Conservation (phyloP, 1,139 yeast genomes). For the Kodamaea fungicola region DNA sequence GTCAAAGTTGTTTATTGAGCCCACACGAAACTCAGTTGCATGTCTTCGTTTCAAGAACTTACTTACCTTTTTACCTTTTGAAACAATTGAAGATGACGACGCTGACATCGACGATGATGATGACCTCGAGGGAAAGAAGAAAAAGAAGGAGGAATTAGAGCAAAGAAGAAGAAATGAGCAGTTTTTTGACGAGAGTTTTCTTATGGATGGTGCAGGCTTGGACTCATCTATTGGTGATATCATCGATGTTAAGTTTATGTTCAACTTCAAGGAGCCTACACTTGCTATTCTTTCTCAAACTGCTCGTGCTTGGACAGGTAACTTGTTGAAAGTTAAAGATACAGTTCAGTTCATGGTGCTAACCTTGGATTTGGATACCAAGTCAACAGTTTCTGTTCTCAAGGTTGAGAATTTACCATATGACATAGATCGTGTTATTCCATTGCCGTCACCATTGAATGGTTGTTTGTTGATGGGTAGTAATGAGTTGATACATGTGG, state of each 20-base stretch:
- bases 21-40: slow-evolving; percentile 54
- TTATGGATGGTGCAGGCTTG: slow-evolving; percentile 55
- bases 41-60: slow-evolving; percentile 68
- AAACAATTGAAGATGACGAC: slow-evolving; percentile 40
- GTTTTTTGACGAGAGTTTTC: slow-evolving; percentile 49
- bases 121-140: slow-evolving; percentile 7
- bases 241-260: slow-evolving; percentile 63
- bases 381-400: slow-evolving; percentile 64
- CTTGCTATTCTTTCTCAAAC: slow-evolving; percentile 68
- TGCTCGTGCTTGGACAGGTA: slow-evolving; percentile 74
- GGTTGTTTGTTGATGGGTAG: slow-evolving; percentile 74
- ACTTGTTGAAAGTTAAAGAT: slow-evolving; percentile 58
- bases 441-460: slow-evolving; percentile 65
- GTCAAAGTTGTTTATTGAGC: slow-evolving; percentile 62
- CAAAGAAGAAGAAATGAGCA: slow-evolving; percentile 8
- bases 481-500: slow-evolving; percentile 76
- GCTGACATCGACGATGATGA: slow-evolving; percentile 37
- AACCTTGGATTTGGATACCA: slow-evolving; percentile 62
- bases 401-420: slow-evolving; percentile 68
- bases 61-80: slow-evolving; percentile 72
- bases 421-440: slow-evolving; percentile 63
- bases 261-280: slow-evolving; percentile 78
- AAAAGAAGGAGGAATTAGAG: slow-evolving; percentile 3
- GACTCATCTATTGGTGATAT: slow-evolving; percentile 58
- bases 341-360: slow-evolving; percentile 59